Conservation (phyloP, 306 rosid genomes). For the Inga leiocalycina region DNA sequence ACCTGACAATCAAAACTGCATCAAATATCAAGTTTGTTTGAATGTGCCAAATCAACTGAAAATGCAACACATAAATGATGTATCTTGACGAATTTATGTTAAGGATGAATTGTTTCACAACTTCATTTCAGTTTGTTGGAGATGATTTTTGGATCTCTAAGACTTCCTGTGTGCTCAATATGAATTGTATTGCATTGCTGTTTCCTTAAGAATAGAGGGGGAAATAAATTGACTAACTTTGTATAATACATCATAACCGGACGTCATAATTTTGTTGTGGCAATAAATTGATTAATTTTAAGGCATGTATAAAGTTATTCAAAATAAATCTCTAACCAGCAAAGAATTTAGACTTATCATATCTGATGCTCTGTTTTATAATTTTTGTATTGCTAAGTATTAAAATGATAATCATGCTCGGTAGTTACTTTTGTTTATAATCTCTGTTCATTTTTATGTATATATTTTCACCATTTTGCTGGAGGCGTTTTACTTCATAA, state of each 20-base stretch:
- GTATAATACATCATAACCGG: background rate
- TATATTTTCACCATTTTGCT: conserved; percentile 1
- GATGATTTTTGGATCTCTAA: background rate
- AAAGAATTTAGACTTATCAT: conserved; percentile 2
- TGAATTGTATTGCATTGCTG: background rate
- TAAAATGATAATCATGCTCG: background rate
- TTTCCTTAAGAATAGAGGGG: background rate
- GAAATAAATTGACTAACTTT: background rate
- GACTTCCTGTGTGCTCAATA: background rate
- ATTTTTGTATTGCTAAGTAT: background rate
- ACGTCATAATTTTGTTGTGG: background rate
- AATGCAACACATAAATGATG: background rate
- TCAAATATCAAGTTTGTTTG: background rate
- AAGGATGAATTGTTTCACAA: background rate
- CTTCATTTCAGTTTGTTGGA: background rate
- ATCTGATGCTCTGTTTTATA: background rate
- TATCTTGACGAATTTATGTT: background rate
- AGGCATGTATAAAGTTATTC: background rate
- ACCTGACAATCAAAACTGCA: background rate
- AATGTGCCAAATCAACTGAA: background rate
- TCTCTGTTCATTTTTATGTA: background rate
- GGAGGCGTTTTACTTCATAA: conserved; percentile 7
- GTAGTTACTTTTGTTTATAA: background rate
- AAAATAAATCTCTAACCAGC: background rate
- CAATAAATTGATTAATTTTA: background rate